A percentile compares a stretch with the other conserved stretches of the same genome.
These are phyloP conservation scores for Aspergillus leporis DNA, from an alignment of 495 filamentous ascomycete genomes.

Conservation along the genomic window DNA sequence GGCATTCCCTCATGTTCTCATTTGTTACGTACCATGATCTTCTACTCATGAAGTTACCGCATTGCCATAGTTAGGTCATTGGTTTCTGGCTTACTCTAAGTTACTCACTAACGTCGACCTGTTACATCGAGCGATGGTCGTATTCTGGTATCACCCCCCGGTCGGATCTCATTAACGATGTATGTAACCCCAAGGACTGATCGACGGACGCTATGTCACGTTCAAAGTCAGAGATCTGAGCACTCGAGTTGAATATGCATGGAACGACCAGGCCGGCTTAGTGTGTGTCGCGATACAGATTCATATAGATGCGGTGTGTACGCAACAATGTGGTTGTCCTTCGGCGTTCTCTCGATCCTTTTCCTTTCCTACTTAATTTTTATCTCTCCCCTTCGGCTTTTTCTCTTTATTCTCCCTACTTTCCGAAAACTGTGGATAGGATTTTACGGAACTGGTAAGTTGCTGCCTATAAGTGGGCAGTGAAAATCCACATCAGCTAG, in stretches of 20 bases:
- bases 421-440: too few relatives aligned
- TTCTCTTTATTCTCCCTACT: background rate
- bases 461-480: background rate
- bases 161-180: slow-evolving; percentile 6
- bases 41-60: background rate
- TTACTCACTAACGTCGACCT: background rate
- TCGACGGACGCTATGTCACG: slow-evolving; percentile 16
- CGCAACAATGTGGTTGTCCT: background rate
- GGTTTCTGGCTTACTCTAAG: background rate
- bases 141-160: background rate
- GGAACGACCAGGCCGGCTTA: slow-evolving; percentile 15
- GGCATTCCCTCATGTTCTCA: slow-evolving; percentile 11
- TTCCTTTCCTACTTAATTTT: background rate
- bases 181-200: background rate
- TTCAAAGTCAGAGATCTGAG: slow-evolving; percentile 11
- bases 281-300: slow-evolving; percentile 6
- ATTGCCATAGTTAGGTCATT: background rate
- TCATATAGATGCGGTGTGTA: slow-evolving; percentile 6
- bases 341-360: background rate
- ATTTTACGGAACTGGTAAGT: background rate
- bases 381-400: background rate
- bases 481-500: background rate
- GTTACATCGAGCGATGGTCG: background rate
- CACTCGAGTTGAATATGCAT: slow-evolving; percentile 12
- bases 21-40: background rate